Evolutionary conservation across 2,329 filamentous ascomycete genomes (phyloP), one percentile per base, ranked within the genome.

Genomic region (Didymosphaeria variabile): DNA sequence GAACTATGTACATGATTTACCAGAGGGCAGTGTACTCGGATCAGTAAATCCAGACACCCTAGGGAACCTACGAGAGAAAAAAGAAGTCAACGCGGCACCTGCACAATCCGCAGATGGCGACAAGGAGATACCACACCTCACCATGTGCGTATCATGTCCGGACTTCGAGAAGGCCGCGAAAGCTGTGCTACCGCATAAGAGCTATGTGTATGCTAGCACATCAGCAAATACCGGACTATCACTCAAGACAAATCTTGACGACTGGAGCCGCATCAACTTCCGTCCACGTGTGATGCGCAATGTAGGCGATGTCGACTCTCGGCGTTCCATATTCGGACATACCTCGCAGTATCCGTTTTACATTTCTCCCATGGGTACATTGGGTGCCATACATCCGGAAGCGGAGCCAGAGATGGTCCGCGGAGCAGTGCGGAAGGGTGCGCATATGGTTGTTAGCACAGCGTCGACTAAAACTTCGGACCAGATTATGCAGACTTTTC

Each of bases 351-450:
- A 78, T 36, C 79, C 79, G 0, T 78, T 80, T 59, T 80, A 79
- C 60, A 74, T 80, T 45, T 74, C 72, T 0, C 78, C 78, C 0
- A 77, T 78, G 67, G 78, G 77, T 0, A 77, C 74, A 1, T 68
- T 78, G 29, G 74, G 74, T 13, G 69, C 76, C 1, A 75, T 75
- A 1, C 74, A 80, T 51, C 54, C 70, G 13, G 75, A 69, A 31
- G 78, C 75, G 2, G 78, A 80, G 51, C 68, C 71, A 34, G 76
- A 77, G 19, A 70, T 80, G 64, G 70, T 77, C 3, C 67, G 70
- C 40, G 77, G 75, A 9, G 76, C 77, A 3, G 72, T 77, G 10
- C 60, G 70, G 5, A 75, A 75, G 44, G 76, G 75, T 2, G 70
- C 73, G 13, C 76, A 77, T 54, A 71, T 76, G 46, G 74, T 78